These are phyloP conservation scores for Cryoendolithus antarcticus DNA, from an alignment of 2,329 filamentous ascomycete genomes.

Conservation along the genomic window DNA sequence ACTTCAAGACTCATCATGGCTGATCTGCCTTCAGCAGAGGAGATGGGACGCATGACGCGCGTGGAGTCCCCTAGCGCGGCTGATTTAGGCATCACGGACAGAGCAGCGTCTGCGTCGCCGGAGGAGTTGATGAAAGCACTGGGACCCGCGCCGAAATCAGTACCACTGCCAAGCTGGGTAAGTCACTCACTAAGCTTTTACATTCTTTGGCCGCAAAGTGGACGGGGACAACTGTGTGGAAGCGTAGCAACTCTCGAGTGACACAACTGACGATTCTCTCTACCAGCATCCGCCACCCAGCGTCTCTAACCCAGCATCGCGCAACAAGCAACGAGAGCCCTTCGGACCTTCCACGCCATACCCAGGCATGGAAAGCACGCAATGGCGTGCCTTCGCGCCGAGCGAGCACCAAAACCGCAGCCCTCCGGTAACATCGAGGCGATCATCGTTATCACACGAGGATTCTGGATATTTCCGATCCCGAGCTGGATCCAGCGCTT, in stretches of 20 bases:
- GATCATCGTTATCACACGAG: not conserved
- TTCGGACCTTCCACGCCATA: constrained; percentile 5
- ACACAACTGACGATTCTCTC: not conserved
- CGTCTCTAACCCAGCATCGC: constrained; percentile 1
- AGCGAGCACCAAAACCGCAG: not conserved
- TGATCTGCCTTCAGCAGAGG: too few relatives aligned
- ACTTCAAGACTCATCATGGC: too few relatives aligned
- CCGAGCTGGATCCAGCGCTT: constrained; percentile 1
- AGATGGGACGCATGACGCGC: too few relatives aligned
- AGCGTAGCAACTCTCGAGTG: not conserved
- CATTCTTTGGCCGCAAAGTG: too few relatives aligned
- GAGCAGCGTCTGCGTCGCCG: too few relatives aligned
- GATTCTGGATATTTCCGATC: not conserved
- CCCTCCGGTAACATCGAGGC: not conserved
- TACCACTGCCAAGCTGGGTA: too few relatives aligned
- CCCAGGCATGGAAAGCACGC: not conserved
- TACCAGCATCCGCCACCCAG: not conserved
- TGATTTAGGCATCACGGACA: too few relatives aligned
- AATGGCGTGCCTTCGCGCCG: not conserved
- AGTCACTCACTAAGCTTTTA: too few relatives aligned
- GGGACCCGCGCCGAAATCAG: too few relatives aligned
- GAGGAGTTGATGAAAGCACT: too few relatives aligned
- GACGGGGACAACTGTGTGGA: not conserved
- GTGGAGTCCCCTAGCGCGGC: too few relatives aligned
- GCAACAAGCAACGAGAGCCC: constrained; percentile 3